phyloP scores from a whole-genome alignment of 208 protist species.

The Acanthamoeba royreba region DNA sequence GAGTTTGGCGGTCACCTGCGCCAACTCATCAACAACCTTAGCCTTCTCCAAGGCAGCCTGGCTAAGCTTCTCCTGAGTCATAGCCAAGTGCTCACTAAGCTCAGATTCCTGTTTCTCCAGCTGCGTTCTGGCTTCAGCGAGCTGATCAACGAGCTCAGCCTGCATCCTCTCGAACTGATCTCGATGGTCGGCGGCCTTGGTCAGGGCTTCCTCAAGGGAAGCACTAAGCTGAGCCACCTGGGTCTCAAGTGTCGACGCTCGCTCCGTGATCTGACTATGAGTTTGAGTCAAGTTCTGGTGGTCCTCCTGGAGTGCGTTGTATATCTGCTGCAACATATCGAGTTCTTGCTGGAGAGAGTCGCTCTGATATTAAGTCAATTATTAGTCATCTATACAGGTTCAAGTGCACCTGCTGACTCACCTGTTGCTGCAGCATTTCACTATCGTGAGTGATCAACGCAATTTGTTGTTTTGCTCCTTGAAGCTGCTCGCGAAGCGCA shows the following conservation, averaged over 20 bases:
- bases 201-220: neutral
- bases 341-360: neutral
- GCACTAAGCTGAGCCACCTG: neutral
- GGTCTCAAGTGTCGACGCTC: neutral
- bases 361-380: no score
- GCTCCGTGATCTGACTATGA: neutral
- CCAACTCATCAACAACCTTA: no score
- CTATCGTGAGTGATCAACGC: neutral
- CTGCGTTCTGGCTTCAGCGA: no score
- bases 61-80: no score
- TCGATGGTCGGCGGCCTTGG: neutral
- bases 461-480: neutral
- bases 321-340: neutral
- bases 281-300: neutral
- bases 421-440: conserved; percentile 18
- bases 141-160: no score
- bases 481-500: neutral
- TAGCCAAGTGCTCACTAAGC: no score
- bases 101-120: no score
- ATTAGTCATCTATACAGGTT: no score
- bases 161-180: neutral
- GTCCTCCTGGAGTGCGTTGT: neutral
- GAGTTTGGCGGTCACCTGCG: no score
- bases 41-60: no score
- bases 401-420: no score